Conservation (phyloP, 257 asterid genomes). For the Solanum dulcamara region DNA sequence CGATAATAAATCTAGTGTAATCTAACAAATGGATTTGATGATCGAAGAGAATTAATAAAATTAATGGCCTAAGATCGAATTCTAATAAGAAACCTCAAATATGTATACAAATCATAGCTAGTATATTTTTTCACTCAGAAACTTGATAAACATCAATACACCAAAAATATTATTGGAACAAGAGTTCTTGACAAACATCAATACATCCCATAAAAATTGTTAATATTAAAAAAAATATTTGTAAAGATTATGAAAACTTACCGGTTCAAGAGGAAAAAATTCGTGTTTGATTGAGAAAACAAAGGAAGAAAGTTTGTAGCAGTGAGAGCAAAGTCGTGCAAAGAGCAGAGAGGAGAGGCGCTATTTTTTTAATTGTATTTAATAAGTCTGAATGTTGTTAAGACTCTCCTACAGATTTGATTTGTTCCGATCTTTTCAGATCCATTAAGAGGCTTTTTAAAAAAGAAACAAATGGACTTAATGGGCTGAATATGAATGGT, state of each 20-base stretch:
- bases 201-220: no score
- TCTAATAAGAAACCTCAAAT: no score
- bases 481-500: background rate
- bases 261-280: background rate
- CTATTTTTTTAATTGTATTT: no score
- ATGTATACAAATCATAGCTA: no score
- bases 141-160: background rate
- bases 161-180: background rate
- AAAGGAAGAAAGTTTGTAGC: background rate
- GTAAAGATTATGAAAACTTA: background rate
- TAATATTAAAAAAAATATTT: no score
- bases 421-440: background rate
- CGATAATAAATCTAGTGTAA: no score
- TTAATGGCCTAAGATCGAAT: no score
- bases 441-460: background rate
- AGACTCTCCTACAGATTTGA: no score
- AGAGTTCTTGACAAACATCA: no score
- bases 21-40: no score
- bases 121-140: no score
- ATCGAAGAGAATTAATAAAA: no score
- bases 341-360: background rate
- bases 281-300: background rate
- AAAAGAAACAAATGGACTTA: background rate
- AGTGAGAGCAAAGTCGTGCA: background rate
- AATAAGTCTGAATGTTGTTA: background rate